These are phyloP conservation scores for Penicillium goetzii DNA, from an alignment of 495 filamentous ascomycete species.

Conservation along the genomic window DNA sequence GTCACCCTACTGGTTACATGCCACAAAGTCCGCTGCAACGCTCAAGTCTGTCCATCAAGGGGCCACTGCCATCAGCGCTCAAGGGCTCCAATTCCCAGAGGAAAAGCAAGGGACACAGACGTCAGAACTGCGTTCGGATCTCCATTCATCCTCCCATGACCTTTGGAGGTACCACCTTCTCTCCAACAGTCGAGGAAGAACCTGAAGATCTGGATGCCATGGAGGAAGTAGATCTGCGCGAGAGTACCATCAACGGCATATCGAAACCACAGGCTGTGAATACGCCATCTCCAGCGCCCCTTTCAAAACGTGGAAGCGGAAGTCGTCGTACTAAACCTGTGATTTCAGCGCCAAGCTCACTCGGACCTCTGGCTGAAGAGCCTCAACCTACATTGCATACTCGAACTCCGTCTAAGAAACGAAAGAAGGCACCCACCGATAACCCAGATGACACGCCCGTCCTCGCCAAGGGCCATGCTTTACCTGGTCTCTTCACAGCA, in stretches of 20 bases:
- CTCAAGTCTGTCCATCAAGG: constrained; percentile 27
- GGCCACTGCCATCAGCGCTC: constrained; percentile 42
- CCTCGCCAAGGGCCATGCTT: constrained; percentile 9
- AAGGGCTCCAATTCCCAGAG: constrained; percentile 42
- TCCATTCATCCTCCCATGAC: constrained; percentile 50
- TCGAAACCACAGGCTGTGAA: constrained; percentile 22
- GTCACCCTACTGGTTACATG: constrained; percentile 16
- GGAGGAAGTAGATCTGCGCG: constrained; percentile 35
- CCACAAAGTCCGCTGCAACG: constrained; percentile 33
- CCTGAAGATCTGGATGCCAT: constrained; percentile 38
- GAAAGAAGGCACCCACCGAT: constrained; percentile 24
- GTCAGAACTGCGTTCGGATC: constrained; percentile 55
- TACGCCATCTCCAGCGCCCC: constrained; percentile 26
- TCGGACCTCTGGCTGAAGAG: constrained; percentile 33
- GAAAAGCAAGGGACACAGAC: constrained; percentile 51
- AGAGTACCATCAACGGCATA: constrained; percentile 26
- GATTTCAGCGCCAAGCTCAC: constrained; percentile 20
- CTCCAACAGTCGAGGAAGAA: constrained; percentile 47
- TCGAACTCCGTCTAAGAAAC: constrained; percentile 32
- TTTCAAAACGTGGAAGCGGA: constrained; percentile 30
- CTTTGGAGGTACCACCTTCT: constrained; percentile 41
- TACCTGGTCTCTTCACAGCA: constrained; percentile 38
- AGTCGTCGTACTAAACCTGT: constrained; percentile 31
- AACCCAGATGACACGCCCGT: constrained; percentile 14
- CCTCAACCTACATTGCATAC: constrained; percentile 20